Conservation (phyloP, 2,329 filamentous ascomycete species). For the Emergomyces africanus region DNA sequence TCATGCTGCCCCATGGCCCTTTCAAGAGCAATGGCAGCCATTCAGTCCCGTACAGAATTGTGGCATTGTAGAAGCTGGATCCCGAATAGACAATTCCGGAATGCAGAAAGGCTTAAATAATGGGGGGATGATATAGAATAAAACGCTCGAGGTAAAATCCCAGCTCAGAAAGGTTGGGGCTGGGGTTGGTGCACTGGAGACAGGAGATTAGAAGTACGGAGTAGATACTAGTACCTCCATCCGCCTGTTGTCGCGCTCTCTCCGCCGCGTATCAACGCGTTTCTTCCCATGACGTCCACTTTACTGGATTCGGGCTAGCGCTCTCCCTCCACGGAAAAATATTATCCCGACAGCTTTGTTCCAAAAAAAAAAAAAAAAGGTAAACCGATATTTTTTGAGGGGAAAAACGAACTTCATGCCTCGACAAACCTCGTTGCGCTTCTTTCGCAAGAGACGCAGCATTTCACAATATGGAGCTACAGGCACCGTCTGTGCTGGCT, state of each 20-base stretch:
- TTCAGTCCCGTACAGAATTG: not conserved
- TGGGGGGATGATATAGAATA: not conserved
- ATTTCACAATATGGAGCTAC: conserved; percentile 28
- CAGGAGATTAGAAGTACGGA: no score
- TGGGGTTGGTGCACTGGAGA: not conserved
- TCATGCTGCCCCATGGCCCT: conserved; percentile 29
- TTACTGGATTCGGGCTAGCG: conserved; percentile 4
- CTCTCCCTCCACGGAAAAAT: not conserved
- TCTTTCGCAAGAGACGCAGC: not conserved
- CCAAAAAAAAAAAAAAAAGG: not conserved
- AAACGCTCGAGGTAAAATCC: not conserved
- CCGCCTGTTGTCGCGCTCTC: not conserved
- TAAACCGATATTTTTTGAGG: not conserved
- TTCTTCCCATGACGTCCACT: not conserved
- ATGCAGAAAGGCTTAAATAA: not conserved
- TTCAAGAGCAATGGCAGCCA: conserved; percentile 3
- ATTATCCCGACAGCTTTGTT: not conserved
- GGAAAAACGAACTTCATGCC: not conserved
- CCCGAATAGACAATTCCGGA: no score
- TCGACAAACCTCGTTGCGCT: not conserved
- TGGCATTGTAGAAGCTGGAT: not conserved
- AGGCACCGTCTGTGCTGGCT: conserved; percentile 31
- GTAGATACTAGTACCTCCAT: not conserved
- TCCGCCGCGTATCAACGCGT: not conserved
- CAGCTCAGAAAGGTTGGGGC: not conserved